phyloP scores from a whole-genome alignment of 345 rosid species.

The Gossypium ekmanianum region DNA sequence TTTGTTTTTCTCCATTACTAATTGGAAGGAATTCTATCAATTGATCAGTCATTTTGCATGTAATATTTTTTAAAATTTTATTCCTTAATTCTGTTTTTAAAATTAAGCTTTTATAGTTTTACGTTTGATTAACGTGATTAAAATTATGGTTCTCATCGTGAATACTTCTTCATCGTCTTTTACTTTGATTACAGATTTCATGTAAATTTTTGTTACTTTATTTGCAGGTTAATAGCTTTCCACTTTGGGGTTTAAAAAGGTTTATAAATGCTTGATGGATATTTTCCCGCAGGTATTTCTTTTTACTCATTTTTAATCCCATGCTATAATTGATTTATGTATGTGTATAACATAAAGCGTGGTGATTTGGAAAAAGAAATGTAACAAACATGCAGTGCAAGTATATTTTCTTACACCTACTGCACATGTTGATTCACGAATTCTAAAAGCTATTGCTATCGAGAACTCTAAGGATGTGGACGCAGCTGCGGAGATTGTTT shows the following conservation, averaged over 20 bases:
- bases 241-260: conserved; percentile 53
- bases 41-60: no score
- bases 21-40: no score
- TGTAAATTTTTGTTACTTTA: no score
- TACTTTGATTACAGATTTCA: no score
- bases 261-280: conserved; percentile 51
- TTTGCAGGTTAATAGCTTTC: conserved; percentile 21
- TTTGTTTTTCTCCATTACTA: not conserved
- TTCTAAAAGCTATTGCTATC: conserved; percentile 82
- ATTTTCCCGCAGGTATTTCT: conserved; percentile 56
- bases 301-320: not conserved
- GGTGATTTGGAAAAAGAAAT: not conserved
- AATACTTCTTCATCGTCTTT: no score
- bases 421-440: conserved; percentile 56
- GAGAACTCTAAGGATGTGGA: conserved; percentile 68
- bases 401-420: not conserved
- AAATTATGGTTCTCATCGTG: no score
- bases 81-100: no score
- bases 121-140: no score
- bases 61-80: no score
- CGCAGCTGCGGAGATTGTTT: conserved; percentile 65
- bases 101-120: no score
- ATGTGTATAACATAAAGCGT: no score
- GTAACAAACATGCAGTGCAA: not conserved
- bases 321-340: no score